Percentiles rank a stretch among this genome's conserved stretches.
These are phyloP conservation scores for Cladosporium sp. DNA, from an alignment of 2,329 filamentous ascomycete genomes.

Conservation along the genomic window DNA sequence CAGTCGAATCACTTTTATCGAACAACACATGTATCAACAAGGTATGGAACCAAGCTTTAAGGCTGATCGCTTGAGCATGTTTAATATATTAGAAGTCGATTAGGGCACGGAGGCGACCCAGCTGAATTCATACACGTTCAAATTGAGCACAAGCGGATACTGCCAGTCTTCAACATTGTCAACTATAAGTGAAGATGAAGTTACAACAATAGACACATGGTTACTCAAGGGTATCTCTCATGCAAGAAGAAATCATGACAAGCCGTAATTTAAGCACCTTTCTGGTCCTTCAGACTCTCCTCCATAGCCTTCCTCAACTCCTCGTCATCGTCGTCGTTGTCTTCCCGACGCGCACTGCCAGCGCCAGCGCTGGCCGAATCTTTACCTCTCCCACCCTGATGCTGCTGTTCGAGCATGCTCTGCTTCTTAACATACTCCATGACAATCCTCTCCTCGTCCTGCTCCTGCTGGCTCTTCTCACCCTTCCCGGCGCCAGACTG, in stretches of 20 bases:
- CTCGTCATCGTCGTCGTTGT: constrained; percentile 36
- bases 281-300: constrained; percentile 46
- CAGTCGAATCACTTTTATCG: too few species aligned
- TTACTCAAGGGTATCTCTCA: too few species aligned
- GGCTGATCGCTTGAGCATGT: too few species aligned
- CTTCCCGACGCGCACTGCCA: not conserved
- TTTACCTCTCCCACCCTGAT: constrained; percentile 22
- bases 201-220: too few species aligned
- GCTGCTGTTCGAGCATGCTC: constrained; percentile 65
- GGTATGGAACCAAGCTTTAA: too few species aligned
- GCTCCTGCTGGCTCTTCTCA: constrained; percentile 32
- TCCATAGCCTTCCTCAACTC: constrained; percentile 54
- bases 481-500: constrained; percentile 7
- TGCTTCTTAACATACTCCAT: constrained; percentile 75
- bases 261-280: not conserved
- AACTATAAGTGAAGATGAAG: not conserved
- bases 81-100: too few species aligned
- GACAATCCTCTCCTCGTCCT: constrained; percentile 67
- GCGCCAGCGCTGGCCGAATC: constrained; percentile 10
- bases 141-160: too few species aligned
- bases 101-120: too few species aligned
- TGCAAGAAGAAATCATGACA: too few species aligned
- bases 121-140: too few species aligned
- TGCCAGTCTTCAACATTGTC: too few species aligned
- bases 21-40: too few species aligned